Evolutionary conservation across 129 eudicot genomes (phyloP).

Genomic region (Chrysanthemum makinoi): DNA sequence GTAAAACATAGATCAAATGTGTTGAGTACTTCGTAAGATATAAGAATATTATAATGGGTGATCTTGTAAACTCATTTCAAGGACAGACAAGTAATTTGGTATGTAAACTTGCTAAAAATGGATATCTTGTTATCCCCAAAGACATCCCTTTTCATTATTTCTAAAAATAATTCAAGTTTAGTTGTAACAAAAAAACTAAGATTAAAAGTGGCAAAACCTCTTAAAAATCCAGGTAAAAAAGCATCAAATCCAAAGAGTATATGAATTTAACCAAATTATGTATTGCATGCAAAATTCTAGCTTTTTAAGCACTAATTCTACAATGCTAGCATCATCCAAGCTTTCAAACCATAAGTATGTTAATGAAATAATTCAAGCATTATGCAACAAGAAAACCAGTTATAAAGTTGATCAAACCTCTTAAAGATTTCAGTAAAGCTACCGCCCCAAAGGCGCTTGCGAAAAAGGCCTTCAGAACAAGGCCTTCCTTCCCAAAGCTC

Average conservation of each 20-base stretch:
- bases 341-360: not conserved
- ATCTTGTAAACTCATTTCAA: conserved; percentile 5
- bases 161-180: not conserved
- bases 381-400: not conserved
- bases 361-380: conserved; percentile 6
- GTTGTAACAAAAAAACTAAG: too few relatives aligned
- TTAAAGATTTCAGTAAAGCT: conserved; percentile 69
- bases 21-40: not conserved
- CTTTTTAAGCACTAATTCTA: conserved; percentile 1
- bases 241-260: too few relatives aligned
- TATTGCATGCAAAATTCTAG: conserved; percentile 21
- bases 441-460: conserved; percentile 93
- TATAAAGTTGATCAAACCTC: conserved; percentile 43
- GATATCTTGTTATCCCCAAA: not conserved
- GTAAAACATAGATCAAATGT: not conserved
- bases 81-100: not conserved
- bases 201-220: too few relatives aligned
- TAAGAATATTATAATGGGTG: not conserved
- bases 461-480: conserved; percentile 72
- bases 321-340: conserved; percentile 19
- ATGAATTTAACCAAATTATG: not conserved
- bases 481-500: conserved; percentile 98
- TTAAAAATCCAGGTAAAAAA: too few relatives aligned
- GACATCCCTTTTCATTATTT: not conserved
- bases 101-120: not conserved